These are phyloP conservation scores for Phanerochaete sordida DNA, from an alignment of 768 basidiomycete species.

Conservation along the genomic window DNA sequence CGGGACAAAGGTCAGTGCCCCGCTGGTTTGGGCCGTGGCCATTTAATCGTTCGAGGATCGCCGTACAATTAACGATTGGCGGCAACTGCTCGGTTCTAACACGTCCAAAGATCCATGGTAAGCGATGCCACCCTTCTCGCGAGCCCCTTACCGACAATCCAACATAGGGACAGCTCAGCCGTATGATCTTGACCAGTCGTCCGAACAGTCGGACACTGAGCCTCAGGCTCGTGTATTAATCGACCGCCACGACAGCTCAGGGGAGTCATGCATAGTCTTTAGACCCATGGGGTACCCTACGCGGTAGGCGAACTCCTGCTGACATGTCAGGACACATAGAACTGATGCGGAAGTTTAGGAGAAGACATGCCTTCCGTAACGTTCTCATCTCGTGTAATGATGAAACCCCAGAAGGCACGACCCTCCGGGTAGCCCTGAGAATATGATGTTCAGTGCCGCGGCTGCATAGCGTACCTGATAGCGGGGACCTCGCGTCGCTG, in stretches of 20 bases:
- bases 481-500: not conserved
- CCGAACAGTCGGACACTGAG: not conserved
- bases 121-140: not conserved
- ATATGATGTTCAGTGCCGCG: not conserved
- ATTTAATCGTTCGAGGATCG: no score
- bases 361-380: no score
- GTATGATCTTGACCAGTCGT: not conserved
- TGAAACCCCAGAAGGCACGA: no score
- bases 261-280: no score
- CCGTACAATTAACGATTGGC: not conserved
- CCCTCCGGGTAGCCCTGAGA: not conserved
- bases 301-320: not conserved
- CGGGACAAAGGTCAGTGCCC: no score
- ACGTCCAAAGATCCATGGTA: not conserved
- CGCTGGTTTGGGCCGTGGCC: no score
- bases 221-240: not conserved
- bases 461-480: not conserved
- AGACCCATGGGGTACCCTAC: no score
- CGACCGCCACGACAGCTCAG: not conserved
- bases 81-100: not conserved
- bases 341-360: no score
- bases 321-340: no score
- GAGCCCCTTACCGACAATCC: not conserved
- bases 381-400: no score
- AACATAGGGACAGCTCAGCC: not conserved